These are phyloP conservation scores for Raphanus raphanistrum DNA, from an alignment of 345 rosid species.

Conservation along the genomic window DNA sequence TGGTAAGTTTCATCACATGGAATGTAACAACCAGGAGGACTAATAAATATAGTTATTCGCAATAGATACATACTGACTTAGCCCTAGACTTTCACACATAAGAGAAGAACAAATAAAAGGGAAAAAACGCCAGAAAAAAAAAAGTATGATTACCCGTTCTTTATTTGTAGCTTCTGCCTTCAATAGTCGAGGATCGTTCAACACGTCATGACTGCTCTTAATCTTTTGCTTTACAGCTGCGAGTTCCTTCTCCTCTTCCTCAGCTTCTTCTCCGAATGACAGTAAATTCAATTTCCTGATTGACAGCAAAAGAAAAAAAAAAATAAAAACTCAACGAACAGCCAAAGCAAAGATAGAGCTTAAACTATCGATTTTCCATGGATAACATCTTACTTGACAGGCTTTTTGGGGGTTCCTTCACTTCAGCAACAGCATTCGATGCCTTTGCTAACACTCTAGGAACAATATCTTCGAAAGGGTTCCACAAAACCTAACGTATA, in stretches of 20 bases:
- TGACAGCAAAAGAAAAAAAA: constrained; percentile 19
- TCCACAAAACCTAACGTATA: constrained; percentile 68
- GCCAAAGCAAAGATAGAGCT: constrained; percentile 16
- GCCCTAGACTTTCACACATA: constrained; percentile 9
- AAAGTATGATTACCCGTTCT: constrained; percentile 48
- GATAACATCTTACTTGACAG: constrained; percentile 62
- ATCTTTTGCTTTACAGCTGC: constrained; percentile 72
- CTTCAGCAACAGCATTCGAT: constrained; percentile 48
- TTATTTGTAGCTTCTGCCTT: constrained; percentile 52
- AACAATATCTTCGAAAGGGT: constrained; percentile 93
- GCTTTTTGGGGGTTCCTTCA: constrained; percentile 63
- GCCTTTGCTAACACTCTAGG: constrained; percentile 54
- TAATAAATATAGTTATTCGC: not conserved
- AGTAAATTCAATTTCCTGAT: constrained; percentile 86
- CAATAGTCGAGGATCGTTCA: constrained; percentile 90
- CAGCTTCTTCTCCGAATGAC: constrained; percentile 98
- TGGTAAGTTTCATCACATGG: not conserved
- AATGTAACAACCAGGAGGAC: constrained; percentile 8
- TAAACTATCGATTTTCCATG: not conserved
- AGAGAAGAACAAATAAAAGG: not conserved
- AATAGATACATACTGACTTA: not conserved
- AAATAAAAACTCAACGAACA: constrained; percentile 25
- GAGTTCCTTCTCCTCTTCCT: constrained; percentile 89
- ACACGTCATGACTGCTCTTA: constrained; percentile 93
- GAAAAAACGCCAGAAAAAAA: not conserved